Evolutionary conservation across 129 eudicot genomes (phyloP).

Genomic region (Apium graveolens): DNA sequence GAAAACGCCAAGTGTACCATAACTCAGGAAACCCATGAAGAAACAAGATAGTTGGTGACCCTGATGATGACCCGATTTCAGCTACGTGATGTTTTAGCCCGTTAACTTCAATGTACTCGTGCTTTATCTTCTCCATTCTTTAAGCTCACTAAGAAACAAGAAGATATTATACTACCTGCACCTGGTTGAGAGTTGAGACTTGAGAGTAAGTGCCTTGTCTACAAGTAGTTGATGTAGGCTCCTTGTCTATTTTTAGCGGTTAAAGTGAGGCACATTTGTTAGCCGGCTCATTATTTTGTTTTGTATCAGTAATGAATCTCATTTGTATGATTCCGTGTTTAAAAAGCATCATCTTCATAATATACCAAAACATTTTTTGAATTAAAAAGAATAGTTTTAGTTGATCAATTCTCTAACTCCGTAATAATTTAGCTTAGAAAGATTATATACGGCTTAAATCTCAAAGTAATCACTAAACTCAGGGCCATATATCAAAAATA

Average conservation of each 20-base stretch:
- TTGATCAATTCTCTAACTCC: too few species aligned
- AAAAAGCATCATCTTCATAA: too few species aligned
- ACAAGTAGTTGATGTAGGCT: background rate
- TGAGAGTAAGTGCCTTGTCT: background rate
- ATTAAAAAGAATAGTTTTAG: too few species aligned
- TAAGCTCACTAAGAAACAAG: background rate
- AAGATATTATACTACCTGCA: background rate
- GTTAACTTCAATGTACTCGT: constrained; percentile 2
- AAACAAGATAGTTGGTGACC: background rate
- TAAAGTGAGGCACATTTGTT: too few species aligned
- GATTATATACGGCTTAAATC: too few species aligned
- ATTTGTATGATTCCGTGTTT: too few species aligned
- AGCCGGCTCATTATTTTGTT: background rate
- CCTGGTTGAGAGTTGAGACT: background rate
- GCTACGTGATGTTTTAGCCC: constrained; percentile 12
- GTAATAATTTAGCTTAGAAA: too few species aligned
- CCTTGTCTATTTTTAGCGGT: background rate
- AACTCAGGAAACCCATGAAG: constrained; percentile 16
- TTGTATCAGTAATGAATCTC: too few species aligned
- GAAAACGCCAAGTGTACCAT: constrained; percentile 18
- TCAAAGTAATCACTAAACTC: too few species aligned
- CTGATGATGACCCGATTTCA: background rate
- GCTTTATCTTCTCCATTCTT: constrained; percentile 17
- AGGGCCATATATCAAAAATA: too few species aligned
- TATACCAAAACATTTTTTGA: too few species aligned